Base-by-base conservation (phyloP, 2,329 filamentous ascomycete genomes). In the Aspergillus carbonarius region DNA sequence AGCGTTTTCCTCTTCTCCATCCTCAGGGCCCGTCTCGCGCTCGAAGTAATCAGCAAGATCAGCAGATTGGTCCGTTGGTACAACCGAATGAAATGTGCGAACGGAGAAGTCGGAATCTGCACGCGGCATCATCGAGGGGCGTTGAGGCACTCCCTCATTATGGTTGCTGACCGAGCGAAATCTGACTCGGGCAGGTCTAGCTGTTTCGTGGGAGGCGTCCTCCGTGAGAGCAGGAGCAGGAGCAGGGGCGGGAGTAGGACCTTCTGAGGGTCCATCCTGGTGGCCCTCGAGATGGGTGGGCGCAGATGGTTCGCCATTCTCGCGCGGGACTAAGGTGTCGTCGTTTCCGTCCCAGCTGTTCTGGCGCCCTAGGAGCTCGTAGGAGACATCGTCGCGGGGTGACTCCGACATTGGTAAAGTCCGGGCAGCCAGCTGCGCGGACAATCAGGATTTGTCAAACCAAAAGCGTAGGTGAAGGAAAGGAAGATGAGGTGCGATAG, bases 141-240 rank as follows among this genome's bases (percentile, higher is more conserved):
- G 59, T 53, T 35, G 47, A 23, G 42, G 48, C 40, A 39, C 52
- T 12, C 48, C 30, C 18, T 50, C 54, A 25, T 56, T 55, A 17
- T 59, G 49, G 25, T 58, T 60, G 48, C 54, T 63, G 48, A 65
- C 50, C 4, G 66, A 68, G 27, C 57, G 64, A 44, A 68, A 68
- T 18, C 66, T 54, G 47, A 68, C 66, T n/a, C 66, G 60, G 27
- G 59, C 54, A 15, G 57, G 46, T 49, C 61, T 58, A 20, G 47
- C 46, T 10, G 54, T 20, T 37, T 57, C 58, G 4, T 49, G 18
- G 6, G 23, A n/a, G 3, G 47, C 17, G 8, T 42, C 55, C 15
- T 48, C 15, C 7, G 46, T 20, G 44, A 39, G 35, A 25, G 27
- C 13, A 12, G 53, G 39, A 10, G 46, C 20, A 48, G 44, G 35